phyloP scores from a whole-genome alignment of 441 rosid species.

The Kokia cookei region DNA sequence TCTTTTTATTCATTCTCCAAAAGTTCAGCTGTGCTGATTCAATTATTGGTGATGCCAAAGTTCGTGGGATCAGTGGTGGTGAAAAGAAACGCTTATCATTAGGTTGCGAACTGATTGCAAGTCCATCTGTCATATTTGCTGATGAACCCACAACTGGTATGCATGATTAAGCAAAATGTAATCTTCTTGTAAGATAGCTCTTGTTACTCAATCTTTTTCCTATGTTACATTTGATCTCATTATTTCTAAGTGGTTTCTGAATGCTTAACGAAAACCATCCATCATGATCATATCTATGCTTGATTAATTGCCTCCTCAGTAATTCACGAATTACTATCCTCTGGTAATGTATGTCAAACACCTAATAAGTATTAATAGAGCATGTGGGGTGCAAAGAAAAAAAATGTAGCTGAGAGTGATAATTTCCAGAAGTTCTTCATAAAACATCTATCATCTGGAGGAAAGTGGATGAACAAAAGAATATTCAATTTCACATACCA shows the following conservation, averaged over 20 bases:
- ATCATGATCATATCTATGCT: background rate
- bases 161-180: background rate
- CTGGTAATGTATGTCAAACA: background rate
- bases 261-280: background rate
- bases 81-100: slow-evolving; percentile 85
- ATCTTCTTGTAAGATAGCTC: background rate
- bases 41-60: slow-evolving; percentile 89
- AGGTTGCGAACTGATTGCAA: slow-evolving; percentile 95
- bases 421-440: background rate
- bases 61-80: slow-evolving; percentile 96
- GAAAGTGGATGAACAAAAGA: background rate
- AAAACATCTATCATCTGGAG: background rate
- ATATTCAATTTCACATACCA: background rate
- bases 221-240: background rate
- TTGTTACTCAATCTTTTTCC: background rate
- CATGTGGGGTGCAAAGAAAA: background rate
- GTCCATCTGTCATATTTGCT: slow-evolving; percentile 94
- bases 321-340: background rate
- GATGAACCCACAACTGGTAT: slow-evolving; percentile 98
- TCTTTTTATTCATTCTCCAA: slow-evolving; percentile 27
- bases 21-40: slow-evolving; percentile 88
- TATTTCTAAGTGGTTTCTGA: background rate
- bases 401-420: background rate
- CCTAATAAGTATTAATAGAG: background rate
- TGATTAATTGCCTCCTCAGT: background rate